These are phyloP conservation scores for Populus hybrid DNA, from an alignment of 441 rosid genomes.

Conservation along the genomic window DNA sequence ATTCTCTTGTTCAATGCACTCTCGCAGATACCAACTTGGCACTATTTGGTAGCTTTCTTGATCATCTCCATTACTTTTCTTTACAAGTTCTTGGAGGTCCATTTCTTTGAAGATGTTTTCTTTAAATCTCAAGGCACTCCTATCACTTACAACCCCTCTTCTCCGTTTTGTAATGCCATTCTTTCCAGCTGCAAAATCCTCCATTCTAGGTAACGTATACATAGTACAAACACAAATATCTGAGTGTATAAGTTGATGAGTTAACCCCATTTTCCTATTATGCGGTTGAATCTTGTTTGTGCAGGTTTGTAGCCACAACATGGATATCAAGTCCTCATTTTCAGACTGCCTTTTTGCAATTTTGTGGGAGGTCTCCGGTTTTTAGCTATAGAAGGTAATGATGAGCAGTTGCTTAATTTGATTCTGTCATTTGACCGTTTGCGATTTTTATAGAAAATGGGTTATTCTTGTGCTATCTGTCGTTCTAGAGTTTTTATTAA, in stretches of 20 bases:
- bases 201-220: conserved; percentile 50
- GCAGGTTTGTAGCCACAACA: conserved; percentile 68
- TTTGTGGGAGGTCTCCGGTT: conserved; percentile 68
- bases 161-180: conserved; percentile 49
- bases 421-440: not conserved
- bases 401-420: not conserved
- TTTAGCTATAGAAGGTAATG: conserved; percentile 66
- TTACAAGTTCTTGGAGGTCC: conserved; percentile 63
- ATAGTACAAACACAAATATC: not conserved
- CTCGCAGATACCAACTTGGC: conserved; percentile 46
- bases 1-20: conserved; percentile 38
- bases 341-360: conserved; percentile 65
- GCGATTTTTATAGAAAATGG: not conserved
- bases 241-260: not conserved
- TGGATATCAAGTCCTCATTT: conserved; percentile 91
- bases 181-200: conserved; percentile 64
- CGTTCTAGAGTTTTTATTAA: not conserved
- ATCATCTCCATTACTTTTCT: conserved; percentile 32
- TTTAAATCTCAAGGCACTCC: conserved; percentile 44
- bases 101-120: conserved; percentile 52
- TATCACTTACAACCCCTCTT: conserved; percentile 46
- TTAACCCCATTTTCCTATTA: not conserved
- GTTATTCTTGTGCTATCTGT: not conserved
- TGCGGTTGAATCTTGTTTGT: not conserved
- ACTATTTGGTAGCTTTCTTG: conserved; percentile 39